phyloP scores from a whole-genome alignment of 2,329 filamentous ascomycete species.

The Raffaelea deltoideospora region DNA sequence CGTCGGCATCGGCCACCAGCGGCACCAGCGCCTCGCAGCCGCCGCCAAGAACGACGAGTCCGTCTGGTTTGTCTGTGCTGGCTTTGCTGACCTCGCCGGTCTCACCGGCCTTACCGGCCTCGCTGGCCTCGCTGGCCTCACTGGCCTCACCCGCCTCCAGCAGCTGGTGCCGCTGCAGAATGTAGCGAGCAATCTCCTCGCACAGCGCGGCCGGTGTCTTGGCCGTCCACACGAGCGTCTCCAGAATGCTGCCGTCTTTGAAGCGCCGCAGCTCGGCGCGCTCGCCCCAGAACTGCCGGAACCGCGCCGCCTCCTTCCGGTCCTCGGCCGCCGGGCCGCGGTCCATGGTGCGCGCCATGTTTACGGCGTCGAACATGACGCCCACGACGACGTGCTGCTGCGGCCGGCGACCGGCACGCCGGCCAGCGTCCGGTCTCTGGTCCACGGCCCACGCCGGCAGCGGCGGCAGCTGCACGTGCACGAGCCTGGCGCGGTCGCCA shows the following conservation, averaged over 20 bases:
- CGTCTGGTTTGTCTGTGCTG: too few species aligned
- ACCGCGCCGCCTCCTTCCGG: constrained; percentile 64
- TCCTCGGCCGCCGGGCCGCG: constrained; percentile 78
- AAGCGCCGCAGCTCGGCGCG: constrained; percentile 88
- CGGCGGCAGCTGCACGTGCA: constrained; percentile 39
- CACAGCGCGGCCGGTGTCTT: constrained; percentile 50
- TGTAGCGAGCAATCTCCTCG: constrained; percentile 63
- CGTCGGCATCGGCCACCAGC: constrained; percentile 29
- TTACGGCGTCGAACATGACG: constrained; percentile 56
- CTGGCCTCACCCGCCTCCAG: constrained; percentile 32
- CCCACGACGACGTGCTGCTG: constrained; percentile 28
- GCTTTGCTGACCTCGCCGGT: too few species aligned
- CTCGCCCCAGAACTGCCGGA: constrained; percentile 87
- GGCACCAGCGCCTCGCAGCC: constrained; percentile 34
- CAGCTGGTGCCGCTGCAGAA: constrained; percentile 57
- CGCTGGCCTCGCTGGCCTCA: too few species aligned
- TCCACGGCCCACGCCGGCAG: constrained; percentile 30
- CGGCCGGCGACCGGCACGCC: background rate
- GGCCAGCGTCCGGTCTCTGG: constrained; percentile 13
- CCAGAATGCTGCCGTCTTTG: constrained; percentile 85
- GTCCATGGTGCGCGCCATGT: constrained; percentile 64
- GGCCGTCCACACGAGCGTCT: constrained; percentile 75
- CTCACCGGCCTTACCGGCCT: too few species aligned
- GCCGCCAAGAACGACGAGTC: constrained; percentile 30
- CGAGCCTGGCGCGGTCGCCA: constrained; percentile 54